These are phyloP conservation scores for Conidiobolus coronatus DNA, from an alignment of 371 early-diverging fungal species.

Conservation along the genomic window DNA sequence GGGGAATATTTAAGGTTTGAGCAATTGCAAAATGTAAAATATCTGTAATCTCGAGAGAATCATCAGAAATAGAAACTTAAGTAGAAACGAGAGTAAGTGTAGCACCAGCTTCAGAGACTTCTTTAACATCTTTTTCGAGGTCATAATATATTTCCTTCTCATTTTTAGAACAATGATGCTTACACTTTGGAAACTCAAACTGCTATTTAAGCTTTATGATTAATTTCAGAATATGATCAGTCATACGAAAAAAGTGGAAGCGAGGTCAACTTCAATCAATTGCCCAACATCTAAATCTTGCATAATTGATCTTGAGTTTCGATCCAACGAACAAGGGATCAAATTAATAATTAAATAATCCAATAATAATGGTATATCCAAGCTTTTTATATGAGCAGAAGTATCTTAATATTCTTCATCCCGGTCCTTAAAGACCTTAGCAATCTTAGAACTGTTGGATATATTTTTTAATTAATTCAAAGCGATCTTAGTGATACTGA, in stretches of 20 bases:
- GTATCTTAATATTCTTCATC: slow-evolving; percentile 36
- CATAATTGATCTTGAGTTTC: slow-evolving; percentile 90
- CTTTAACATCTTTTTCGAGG: slow-evolving; percentile 41
- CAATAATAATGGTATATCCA: slow-evolving; percentile 68
- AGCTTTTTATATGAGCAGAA: slow-evolving; percentile 56
- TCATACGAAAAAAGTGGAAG: slow-evolving; percentile 81
- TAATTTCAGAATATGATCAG: slow-evolving; percentile 80
- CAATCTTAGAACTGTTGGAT: slow-evolving; percentile 47
- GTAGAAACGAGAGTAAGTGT: slow-evolving; percentile 27
- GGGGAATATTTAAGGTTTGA: slow-evolving; percentile 77
- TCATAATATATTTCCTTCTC: slow-evolving; percentile 82
- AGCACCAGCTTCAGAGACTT: slow-evolving; percentile 19
- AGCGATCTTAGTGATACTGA: slow-evolving; percentile 57
- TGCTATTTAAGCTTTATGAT: too few relatives aligned
- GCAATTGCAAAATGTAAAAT: slow-evolving; percentile 64
- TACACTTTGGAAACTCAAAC: too few relatives aligned
- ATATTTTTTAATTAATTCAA: slow-evolving; percentile 44
- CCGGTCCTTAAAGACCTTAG: slow-evolving; percentile 65
- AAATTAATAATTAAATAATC: slow-evolving; percentile 85
- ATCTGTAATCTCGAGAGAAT: slow-evolving; percentile 49
- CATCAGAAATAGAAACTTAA: slow-evolving; percentile 33
- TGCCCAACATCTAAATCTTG: slow-evolving; percentile 54
- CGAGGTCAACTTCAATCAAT: slow-evolving; percentile 80
- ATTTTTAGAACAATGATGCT: slow-evolving; percentile 49
- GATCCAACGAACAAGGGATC: slow-evolving; percentile 92